Base-by-base conservation (phyloP, 192 early-diverging fungal species). In the Coemansia sp. region DNA sequence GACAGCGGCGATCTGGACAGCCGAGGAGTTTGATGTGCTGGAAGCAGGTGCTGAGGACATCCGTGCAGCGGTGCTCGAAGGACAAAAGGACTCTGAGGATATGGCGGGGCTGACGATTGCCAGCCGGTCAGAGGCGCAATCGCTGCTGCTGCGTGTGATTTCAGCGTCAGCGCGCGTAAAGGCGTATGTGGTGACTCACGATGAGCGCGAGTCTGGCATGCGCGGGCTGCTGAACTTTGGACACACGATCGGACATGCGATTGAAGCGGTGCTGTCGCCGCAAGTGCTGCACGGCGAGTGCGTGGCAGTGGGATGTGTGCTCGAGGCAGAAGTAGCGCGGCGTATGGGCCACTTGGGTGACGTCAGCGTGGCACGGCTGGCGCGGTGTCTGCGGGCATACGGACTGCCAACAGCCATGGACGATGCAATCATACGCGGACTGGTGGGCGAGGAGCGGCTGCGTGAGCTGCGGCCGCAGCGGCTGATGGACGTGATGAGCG, bases 201-300 rank as follows among this genome's bases (percentile, higher is more conserved):
- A 98, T 79, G 97, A 97, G 82, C 87, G 93, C 52, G 97, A 98
- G 81, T 86, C 89, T 27, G 95, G 95, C 11, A 84, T 98, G 69
- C 92, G 97, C 52, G 93, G 93, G 14, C 73, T 98, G 52, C 87
- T 98, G 38, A 98, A 98, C 69, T 98, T 96, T 84, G 97, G 97
- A 8, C 97, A 98, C 76, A 87, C 94, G 5, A 89, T 98, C 51
- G 97, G 97, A 39, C 97, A 98, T 51, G 97, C 93, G 43, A 94
- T 96, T 51, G 97, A 98, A 79, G 94, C 92, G 25, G 86, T 95
- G 21, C 77, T 96, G 55, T 85, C 91, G 15, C 95, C 95, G 8
- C 85, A 91, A 49, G 66, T 97, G 67, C 87, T 97, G 62, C 95
- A 98, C 68, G 97, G 97, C 51, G 97, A 98, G 84, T 97, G 95